A percentile compares a stretch with the other conserved stretches of the same genome.
Conservation (phyloP, 164 flowering plant genomes). For the Liquidambar formosana region DNA sequence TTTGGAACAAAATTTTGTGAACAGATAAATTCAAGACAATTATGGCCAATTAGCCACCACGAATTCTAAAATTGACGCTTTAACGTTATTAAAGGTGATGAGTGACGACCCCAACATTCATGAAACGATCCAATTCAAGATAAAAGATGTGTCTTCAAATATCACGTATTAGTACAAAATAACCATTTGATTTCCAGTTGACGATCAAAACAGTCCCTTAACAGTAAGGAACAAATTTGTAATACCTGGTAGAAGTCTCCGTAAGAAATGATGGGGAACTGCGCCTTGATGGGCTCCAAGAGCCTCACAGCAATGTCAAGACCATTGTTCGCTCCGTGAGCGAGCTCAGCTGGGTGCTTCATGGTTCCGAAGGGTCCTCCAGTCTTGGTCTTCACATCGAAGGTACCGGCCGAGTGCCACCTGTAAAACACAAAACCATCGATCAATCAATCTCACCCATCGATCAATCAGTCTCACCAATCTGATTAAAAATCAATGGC, state of each 20-base stretch:
- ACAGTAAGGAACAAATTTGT: too few relatives aligned
- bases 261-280: slow-evolving; percentile 69
- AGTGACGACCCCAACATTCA: too few relatives aligned
- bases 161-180: too few relatives aligned
- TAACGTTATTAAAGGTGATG: too few relatives aligned
- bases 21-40: too few relatives aligned
- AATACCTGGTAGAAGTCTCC: slow-evolving; percentile 88
- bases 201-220: too few relatives aligned
- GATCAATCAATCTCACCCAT: neutral
- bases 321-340: slow-evolving; percentile 79
- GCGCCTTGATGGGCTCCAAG: slow-evolving; percentile 78
- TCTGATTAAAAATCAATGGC: neutral
- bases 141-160: too few relatives aligned
- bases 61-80: too few relatives aligned
- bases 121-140: too few relatives aligned
- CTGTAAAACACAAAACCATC: slow-evolving; percentile 32
- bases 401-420: slow-evolving; percentile 98
- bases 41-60: neutral
- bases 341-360: slow-evolving; percentile 55
- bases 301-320: slow-evolving; percentile 81
- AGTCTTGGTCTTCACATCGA: slow-evolving; percentile 63
- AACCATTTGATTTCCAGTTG: too few relatives aligned
- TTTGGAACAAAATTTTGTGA: too few relatives aligned
- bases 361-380: slow-evolving; percentile 98
- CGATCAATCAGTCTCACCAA: neutral